These are phyloP conservation scores for Brettanomyces naardenensis DNA, from an alignment of 805 yeast genomes.

Conservation along the genomic window DNA sequence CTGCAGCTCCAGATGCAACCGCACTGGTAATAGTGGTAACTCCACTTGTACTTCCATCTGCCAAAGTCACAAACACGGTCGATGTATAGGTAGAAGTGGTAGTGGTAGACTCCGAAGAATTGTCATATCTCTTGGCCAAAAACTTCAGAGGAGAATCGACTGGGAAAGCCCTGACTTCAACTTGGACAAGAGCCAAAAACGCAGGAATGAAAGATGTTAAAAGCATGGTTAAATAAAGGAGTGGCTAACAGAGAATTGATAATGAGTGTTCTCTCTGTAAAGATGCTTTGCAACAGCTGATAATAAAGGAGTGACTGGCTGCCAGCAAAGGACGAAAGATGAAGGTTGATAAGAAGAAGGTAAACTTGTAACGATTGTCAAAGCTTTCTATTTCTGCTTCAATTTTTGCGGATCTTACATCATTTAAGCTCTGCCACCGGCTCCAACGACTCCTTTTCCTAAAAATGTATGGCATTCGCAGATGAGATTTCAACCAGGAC, in stretches of 20 bases:
- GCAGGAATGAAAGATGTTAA: no score
- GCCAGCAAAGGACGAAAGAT: slow-evolving; percentile 7
- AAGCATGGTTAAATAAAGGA: no score
- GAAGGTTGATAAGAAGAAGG: slow-evolving; percentile 8
- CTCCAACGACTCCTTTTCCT: no score
- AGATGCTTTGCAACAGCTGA: no score
- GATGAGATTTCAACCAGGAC: no score
- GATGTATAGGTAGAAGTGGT: slow-evolving; percentile 7
- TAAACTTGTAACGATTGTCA: not conserved
- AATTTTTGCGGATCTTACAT: not conserved
- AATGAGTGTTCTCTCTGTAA: no score
- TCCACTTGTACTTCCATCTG: slow-evolving; percentile 3
- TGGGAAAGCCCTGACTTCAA: no score
- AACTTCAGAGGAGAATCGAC: slow-evolving; percentile 4
- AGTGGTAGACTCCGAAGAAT: slow-evolving; percentile 12
- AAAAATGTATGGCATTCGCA: no score
- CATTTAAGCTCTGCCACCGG: not conserved
- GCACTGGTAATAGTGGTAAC: slow-evolving; percentile 6
- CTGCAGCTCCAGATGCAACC: slow-evolving; percentile 4
- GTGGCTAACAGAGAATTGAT: no score
- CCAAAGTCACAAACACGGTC: slow-evolving; percentile 10
- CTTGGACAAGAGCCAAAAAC: no score
- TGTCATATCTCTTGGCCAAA: slow-evolving; percentile 20
- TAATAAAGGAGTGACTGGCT: slow-evolving; percentile 22
- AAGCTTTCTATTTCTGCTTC: not conserved